Base-by-base conservation (phyloP, 768 basidiomycete species). In the Mycena epipterygia region DNA sequence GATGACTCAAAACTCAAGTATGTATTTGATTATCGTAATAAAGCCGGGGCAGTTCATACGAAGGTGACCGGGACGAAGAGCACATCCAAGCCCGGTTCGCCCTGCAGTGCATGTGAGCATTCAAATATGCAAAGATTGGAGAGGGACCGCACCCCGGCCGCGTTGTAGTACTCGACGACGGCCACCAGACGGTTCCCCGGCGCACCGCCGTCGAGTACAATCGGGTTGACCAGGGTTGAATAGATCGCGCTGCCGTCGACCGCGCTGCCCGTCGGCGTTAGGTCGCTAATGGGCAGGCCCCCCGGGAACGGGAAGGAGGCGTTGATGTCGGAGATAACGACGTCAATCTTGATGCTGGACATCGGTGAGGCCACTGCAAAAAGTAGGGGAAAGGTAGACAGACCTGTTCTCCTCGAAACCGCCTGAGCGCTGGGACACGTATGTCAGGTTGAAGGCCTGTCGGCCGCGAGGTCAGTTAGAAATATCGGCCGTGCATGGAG, bases 401-500 rank as follows among this genome's bases (percentile, higher is more conserved):
- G 9, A 59, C 58, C 58, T 59, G 59, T n/a, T 48, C 46, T 61
- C 59, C 46, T 35, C 32, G 30, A 61, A 61, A 46, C 59, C 59
- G 44, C 44, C 46, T 23, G 59, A 61, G 32, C 59, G 59, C 59
- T 61, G 59, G 17, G 59, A 23, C 32, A 49, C 46, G 59, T 61
- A 61, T 44, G 59, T 61, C 59, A 61, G 23, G 29, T 61, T 61
- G 32, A 61, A 61, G 32, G 59, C 44, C 59, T 61, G 42, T 42
- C 41, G 42, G 55, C 55, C 55, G 35, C 58, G 39, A 59, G 19
- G 44, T 61, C n/a, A 61, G 32, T 61, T 16, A 35, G n/a, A 35
- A 25, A 61, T 48, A 44, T 32, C 42, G 44, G 49, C 32, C 44
- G 30, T 49, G 58, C 59, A 35, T 61, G 59, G 58, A 60, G 59